Conservation (phyloP, 495 filamentous ascomycete species). For the Penicillium verhagenii region DNA sequence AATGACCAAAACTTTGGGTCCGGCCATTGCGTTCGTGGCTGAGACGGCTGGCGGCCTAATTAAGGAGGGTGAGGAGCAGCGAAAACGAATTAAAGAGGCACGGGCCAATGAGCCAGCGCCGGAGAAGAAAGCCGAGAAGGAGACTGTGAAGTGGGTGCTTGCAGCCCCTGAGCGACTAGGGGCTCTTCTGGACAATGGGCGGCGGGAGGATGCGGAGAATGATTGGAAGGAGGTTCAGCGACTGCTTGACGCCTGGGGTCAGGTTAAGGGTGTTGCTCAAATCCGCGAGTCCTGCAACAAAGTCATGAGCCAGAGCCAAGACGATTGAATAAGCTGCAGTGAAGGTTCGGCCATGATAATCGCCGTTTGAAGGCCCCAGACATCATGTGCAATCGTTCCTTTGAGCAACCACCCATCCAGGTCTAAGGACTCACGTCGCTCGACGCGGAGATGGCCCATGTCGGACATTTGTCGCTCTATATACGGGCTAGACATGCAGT, state of each 20-base stretch:
- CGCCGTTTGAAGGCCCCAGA: background rate
- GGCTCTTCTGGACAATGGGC: slow-evolving; percentile 48
- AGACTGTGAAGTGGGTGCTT: slow-evolving; percentile 72
- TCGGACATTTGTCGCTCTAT: background rate
- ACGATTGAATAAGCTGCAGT: slow-evolving; percentile 23
- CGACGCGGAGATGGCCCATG: background rate
- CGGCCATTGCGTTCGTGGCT: slow-evolving; percentile 78
- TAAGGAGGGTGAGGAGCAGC: slow-evolving; percentile 46
- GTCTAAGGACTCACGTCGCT: background rate
- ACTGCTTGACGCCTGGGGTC: slow-evolving; percentile 53
- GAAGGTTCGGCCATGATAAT: background rate
- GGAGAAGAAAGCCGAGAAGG: slow-evolving; percentile 50
- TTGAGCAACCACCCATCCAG: background rate
- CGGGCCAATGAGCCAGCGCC: slow-evolving; percentile 30
- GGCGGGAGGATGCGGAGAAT: slow-evolving; percentile 52
- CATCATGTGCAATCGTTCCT: background rate
- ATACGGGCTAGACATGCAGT: background rate
- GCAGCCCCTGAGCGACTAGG: slow-evolving; percentile 53
- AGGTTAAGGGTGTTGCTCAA: slow-evolving; percentile 60
- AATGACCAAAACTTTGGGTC: slow-evolving; percentile 63
- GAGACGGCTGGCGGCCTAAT: slow-evolving; percentile 70
- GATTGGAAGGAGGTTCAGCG: slow-evolving; percentile 34
- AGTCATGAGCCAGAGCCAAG: slow-evolving; percentile 40
- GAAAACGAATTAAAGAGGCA: slow-evolving; percentile 35
- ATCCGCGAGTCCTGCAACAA: slow-evolving; percentile 58